phyloP scores from a whole-genome alignment of 129 eudicot species.

The Ambrosia artemisiifolia region DNA sequence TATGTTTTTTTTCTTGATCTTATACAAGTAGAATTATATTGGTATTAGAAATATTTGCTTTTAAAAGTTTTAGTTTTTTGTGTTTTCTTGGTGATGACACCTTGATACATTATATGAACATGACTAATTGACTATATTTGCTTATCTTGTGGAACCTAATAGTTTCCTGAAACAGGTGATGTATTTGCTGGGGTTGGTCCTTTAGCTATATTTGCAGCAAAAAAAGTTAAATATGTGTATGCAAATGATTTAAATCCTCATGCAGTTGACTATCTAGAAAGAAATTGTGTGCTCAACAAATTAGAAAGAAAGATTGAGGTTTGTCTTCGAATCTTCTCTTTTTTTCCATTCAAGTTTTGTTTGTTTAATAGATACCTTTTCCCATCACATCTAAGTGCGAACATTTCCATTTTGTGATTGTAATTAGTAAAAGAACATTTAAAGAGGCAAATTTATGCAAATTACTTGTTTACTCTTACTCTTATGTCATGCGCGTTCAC shows the following conservation, averaged over 20 bases:
- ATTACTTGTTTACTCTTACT: slow-evolving; percentile 6
- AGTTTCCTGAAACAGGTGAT: slow-evolving; percentile 60
- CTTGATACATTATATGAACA: slow-evolving; percentile 2
- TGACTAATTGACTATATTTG: not conserved
- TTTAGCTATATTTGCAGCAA: slow-evolving; percentile 79
- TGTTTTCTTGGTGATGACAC: slow-evolving; percentile 2
- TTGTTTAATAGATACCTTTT: not conserved
- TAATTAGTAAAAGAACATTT: not conserved
- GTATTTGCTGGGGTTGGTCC: slow-evolving; percentile 99
- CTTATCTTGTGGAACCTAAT: slow-evolving; percentile 18
- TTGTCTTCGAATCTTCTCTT: slow-evolving; percentile 1
- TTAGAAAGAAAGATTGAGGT: slow-evolving; percentile 92
- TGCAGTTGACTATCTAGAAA: slow-evolving; percentile 82
- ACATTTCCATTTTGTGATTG: not conserved
- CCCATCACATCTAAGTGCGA: not conserved
- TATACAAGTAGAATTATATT: not conserved
- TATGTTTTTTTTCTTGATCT: slow-evolving; percentile 42
- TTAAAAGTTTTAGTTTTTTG: not conserved
- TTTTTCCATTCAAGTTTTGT: slow-evolving; percentile 8
- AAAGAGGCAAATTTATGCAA: not conserved
- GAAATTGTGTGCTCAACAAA: slow-evolving; percentile 77
- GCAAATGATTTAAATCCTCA: slow-evolving; percentile 92
- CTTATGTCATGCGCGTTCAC: not conserved
- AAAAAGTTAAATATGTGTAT: slow-evolving; percentile 75
- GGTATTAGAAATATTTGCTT: not conserved